Percentiles rank a stretch among this genome's conserved stretches.
phyloP scores from a whole-genome alignment of 768 basidiomycete genomes.

The Tremella fuciformis region DNA sequence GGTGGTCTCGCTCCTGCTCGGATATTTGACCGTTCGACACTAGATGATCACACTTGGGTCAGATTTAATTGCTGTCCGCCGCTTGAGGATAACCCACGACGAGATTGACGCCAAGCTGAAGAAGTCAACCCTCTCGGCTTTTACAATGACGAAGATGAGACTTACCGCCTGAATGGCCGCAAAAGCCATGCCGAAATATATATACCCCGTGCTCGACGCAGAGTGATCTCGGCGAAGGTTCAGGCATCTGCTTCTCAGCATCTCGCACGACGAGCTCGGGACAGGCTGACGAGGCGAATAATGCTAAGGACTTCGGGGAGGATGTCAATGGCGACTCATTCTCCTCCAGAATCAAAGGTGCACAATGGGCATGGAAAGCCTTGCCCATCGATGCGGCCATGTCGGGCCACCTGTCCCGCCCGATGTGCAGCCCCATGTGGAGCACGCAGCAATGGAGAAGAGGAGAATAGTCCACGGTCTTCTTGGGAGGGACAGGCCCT shows the following conservation, averaged over 20 bases:
- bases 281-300: conserved; percentile 10
- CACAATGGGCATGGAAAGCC: conserved; percentile 8
- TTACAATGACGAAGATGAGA: background rate
- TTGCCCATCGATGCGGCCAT: conserved; percentile 8
- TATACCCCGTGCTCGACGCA: conserved; percentile 9
- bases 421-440: conserved; percentile 8
- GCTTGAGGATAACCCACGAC: conserved; percentile 11
- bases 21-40: background rate
- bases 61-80: background rate
- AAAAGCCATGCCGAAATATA: conserved; percentile 16
- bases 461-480: conserved; percentile 14
- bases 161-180: conserved; percentile 11
- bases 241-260: conserved; percentile 3
- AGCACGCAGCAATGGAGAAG: conserved; percentile 13
- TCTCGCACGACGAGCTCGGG: background rate
- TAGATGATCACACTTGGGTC: background rate
- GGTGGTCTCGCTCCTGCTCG: background rate
- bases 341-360: conserved; percentile 8
- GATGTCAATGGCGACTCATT: conserved; percentile 5
- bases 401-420: background rate
- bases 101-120: conserved; percentile 13
- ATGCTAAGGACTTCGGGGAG: conserved; percentile 5
- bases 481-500: background rate
- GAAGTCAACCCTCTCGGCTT: no score
- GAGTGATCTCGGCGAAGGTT: background rate